phyloP scores from a whole-genome alignment of 2,329 filamentous ascomycete species.

The Drechslerella dactyloides region DNA sequence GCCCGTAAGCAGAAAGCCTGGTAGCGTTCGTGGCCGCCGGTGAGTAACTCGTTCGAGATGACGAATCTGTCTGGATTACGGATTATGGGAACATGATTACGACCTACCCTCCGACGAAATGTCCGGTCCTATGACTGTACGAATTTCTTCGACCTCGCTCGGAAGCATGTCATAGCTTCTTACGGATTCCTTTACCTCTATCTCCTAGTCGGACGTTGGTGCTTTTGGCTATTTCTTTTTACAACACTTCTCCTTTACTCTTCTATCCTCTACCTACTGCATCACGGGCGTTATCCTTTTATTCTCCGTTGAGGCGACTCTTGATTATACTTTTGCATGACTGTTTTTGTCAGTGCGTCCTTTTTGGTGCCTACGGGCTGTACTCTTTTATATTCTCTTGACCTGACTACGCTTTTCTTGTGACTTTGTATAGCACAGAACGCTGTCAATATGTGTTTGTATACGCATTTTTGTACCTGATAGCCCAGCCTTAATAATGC shows the following conservation, averaged over 20 bases:
- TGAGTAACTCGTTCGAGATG: conserved; percentile 9
- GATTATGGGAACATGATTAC: neutral
- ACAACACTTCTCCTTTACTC: too few relatives aligned
- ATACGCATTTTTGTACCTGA: conserved; percentile 4
- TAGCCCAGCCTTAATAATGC: conserved; percentile 36
- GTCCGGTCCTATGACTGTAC: too few relatives aligned
- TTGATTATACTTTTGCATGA: conserved; percentile 13
- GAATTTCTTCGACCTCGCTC: too few relatives aligned
- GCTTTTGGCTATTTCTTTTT: too few relatives aligned
- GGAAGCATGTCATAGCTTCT: too few relatives aligned
- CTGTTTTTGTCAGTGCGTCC: conserved; percentile 8
- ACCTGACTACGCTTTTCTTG: neutral
- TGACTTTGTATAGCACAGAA: neutral
- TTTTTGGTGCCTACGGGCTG: neutral
- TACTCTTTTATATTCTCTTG: neutral
- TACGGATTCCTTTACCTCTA: too few relatives aligned
- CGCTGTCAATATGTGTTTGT: neutral
- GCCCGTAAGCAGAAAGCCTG: conserved; percentile 35
- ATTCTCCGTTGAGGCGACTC: too few relatives aligned
- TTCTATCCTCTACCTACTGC: conserved; percentile 9
- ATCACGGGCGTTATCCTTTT: conserved; percentile 37
- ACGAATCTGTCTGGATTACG: neutral
- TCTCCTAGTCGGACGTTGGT: too few relatives aligned
- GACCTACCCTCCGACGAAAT: neutral
- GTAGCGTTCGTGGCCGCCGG: conserved; percentile 39